Evolutionary conservation across 208 protist genomes (phyloP), one percentile per base, ranked within the genome.

Genomic region (Trypanosomatidae sp.): DNA sequence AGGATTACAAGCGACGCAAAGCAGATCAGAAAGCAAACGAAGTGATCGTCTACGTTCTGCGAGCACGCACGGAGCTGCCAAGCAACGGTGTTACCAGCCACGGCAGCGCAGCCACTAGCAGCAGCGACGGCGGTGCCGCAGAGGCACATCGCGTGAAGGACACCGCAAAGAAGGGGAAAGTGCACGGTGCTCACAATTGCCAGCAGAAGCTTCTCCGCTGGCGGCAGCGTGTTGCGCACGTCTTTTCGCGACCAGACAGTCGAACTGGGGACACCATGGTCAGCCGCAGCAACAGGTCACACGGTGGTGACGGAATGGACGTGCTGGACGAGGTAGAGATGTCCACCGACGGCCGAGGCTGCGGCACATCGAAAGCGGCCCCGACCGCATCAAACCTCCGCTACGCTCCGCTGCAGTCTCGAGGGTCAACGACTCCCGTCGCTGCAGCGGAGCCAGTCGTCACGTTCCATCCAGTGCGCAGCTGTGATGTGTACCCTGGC

Each of bases 401-500:
- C 22, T 25, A 39, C 59, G 25, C 33, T 3, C 1, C 28, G n/a
- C 10, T n/a, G 22, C 36, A 0, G 43, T 15, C 62, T 15, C 39
- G 9, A 66, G 43, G 9, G 25, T 15, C 62, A 2, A n/a, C 43
- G n/a, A 44, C 62, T 7, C 39, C 62, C 6, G 62, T 6, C 22
- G 62, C 43, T 39, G 39, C 41, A 25, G 47, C n/a, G 22, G 30
- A 77, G 59, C 66, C 66, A 30, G 41, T 39, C 0, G 64, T 80
- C 4, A 73, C 73, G 73, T 90, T 87, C 55, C 73, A 74, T 13
- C 70, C 84, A 0, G 76, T 95, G 9, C 71, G 77, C 22, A 84
- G 82, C 56, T 71, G 89, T 52, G 87, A 97, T 55, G 81, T 98
- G 41, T 79, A 87, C 55, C 86, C 90, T 0, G 94, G 94, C 15